Conservation (phyloP, 176 grass and related monocot genomes). For the Tuctoria greenei region DNA sequence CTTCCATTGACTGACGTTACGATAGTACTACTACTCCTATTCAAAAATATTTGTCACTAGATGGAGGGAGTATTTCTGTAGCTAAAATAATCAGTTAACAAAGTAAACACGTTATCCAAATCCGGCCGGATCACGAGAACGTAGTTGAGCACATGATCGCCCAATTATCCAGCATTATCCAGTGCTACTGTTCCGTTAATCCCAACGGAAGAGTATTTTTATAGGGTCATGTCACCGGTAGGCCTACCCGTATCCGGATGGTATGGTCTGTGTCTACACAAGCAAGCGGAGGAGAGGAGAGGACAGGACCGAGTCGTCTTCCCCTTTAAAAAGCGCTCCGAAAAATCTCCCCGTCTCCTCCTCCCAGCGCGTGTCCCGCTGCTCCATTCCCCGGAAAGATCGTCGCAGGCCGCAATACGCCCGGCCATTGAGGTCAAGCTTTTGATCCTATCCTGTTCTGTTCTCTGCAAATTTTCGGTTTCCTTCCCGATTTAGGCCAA, state of each 20-base stretch:
- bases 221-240: slow-evolving; percentile 23
- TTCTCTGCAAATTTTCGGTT: neutral
- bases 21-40: too few species aligned
- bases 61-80: too few species aligned
- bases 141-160: neutral
- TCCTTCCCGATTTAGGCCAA: neutral
- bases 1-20: too few species aligned
- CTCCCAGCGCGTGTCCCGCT: neutral
- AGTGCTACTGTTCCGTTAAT: neutral
- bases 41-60: too few species aligned
- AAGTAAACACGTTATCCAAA: neutral
- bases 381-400: slow-evolving; percentile 8
- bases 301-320: slow-evolving; percentile 17
- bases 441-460: neutral
- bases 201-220: slow-evolving; percentile 11
- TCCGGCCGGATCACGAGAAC: neutral
- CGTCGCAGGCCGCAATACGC: neutral
- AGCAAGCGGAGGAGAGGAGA: slow-evolving; percentile 5
- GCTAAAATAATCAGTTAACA: too few species aligned
- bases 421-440: neutral
- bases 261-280: neutral
- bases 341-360: slow-evolving; percentile 38
- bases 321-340: slow-evolving; percentile 12
- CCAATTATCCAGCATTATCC: slow-evolving; percentile 30
- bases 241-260: slow-evolving; percentile 24